Base-by-base conservation (phyloP, 257 asterid species). In the Primulina huaijiensis region DNA sequence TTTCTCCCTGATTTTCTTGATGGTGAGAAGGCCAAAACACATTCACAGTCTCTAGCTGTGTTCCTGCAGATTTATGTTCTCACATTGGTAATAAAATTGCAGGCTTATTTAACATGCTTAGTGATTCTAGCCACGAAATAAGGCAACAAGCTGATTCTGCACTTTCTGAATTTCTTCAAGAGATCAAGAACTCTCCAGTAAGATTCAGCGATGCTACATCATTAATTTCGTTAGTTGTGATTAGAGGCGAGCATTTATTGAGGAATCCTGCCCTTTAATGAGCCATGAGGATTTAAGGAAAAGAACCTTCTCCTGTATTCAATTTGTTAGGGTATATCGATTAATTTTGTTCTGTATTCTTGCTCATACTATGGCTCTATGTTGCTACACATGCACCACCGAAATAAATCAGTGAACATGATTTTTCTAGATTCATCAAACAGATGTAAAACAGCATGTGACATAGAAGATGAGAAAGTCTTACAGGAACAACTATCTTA, bases 91-190 rank as follows among this genome's bases (percentile, higher is more conserved):
- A 61, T 82, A 72, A 70, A 72, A 70, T 77, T 72, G 77, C 88
- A 95, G 99, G 99, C 62, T 85, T 95, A 78, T 95, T 95, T 75
- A 95, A 92, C 82, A 95, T 95, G 99, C 85, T 95, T 62, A 95
- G 99, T 67, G 99, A 95, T 85, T 75, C 88, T 68, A 95, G 99
- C 85, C 98, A 87, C 71, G 98, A 95, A 80, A 95, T 92, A 85
- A 86, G 99, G 79, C 99, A 95, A 72, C 99, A 95, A 86, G 98
- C 98, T 75, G 99, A 95, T 92, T 95, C 98, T 16, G 99, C 99
- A 31, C 99, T 95, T 78, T 86, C 96, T 53, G 99, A 95, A 71
- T 92, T 95, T 87, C 97, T 95, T 75, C 98, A 89, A 87, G 99
- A 95, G 86, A 95, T 95, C 72, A 92, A 95, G 78, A 92, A 87